Base-by-base conservation (phyloP, 148 eudicot species). In the Persicaria maculosa region DNA sequence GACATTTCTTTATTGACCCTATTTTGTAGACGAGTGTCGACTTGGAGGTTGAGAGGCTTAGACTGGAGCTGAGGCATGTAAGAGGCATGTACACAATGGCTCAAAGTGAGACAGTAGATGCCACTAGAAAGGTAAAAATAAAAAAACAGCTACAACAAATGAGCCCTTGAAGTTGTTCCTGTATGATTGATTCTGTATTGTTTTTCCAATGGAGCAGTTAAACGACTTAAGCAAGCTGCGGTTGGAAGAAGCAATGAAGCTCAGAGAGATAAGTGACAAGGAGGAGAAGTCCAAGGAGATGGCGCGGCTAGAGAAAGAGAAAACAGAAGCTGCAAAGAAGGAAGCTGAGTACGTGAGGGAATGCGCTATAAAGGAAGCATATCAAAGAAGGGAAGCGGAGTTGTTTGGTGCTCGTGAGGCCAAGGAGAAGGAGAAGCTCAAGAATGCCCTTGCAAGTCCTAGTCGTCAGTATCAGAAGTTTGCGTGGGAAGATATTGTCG, bases 1-100 rank as follows among this genome's bases (percentile, higher is more conserved):
- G 45, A 64, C 45, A 14, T 40, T 14, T 9, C 1, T 65, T 31
- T 12, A 3, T 40, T 64, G 44, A 40, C 45, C 46, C 36, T 64
- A 64, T 31, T 78, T 36, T 77, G 68, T 85, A 94, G 98, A 79
- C 44, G 43, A 80, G 76, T 73, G 65, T 81, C 50, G 74, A 80
- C 70, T 72, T 83, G 78, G 96, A 94, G 83, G 82, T 94, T 15
- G 92, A 94, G 79, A 92, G 86, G 83, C 79, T 94, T 76, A 87
- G 85, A 82, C 79, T 83, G 75, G 98, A 94, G 80, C 86, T 94
- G 64, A 87, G 89, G 62, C 96, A 88, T 77, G 58, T 85, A 69
- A 85, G 83, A 47, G 93, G 86, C 79, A 87, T 92, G 97, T 90
- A 90, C 82, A 86, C 96, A 43, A 75, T 88, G 65, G 93, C 97